Evolutionary conservation across 352 stramenopile genomes (phyloP).

Genomic region (Phytophthora parvispora): DNA sequence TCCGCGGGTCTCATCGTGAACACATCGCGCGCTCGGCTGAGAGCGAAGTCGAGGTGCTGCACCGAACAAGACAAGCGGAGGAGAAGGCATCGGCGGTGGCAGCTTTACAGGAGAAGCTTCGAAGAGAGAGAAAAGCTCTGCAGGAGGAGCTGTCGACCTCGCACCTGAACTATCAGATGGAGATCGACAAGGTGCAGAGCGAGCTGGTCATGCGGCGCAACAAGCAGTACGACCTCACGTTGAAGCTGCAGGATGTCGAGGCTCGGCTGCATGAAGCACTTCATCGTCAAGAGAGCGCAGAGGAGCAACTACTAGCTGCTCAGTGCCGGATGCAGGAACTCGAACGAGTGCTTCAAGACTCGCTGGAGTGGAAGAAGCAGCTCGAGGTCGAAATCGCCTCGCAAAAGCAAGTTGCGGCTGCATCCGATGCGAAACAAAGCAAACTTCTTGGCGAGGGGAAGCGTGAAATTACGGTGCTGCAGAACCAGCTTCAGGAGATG

Average conservation of each 20-base stretch:
- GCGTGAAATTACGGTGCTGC: constrained; percentile 43
- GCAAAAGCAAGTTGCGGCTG: constrained; percentile 15
- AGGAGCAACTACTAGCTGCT: constrained; percentile 58
- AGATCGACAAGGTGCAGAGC: constrained; percentile 73
- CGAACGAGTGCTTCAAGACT: constrained; percentile 64
- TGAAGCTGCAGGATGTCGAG: constrained; percentile 73
- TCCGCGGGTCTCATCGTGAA: constrained; percentile 34
- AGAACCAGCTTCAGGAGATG: constrained; percentile 56
- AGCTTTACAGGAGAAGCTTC: constrained; percentile 60
- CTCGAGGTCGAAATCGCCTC: constrained; percentile 50
- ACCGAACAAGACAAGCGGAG: constrained; percentile 57
- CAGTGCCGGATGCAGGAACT: constrained; percentile 70
- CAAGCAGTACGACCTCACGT: constrained; percentile 85
- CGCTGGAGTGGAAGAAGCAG: constrained; percentile 57
- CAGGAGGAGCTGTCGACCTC: constrained; percentile 56
- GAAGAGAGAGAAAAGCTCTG: constrained; percentile 55
- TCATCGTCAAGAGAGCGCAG: constrained; percentile 45
- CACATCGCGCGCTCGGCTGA: constrained; percentile 37
- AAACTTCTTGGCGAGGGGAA: constrained; percentile 26
- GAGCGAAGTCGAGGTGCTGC: constrained; percentile 61
- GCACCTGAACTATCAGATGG: constrained; percentile 61
- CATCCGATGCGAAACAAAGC: constrained; percentile 10
- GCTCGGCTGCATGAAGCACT: constrained; percentile 51
- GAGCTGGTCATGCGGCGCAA: constrained; percentile 80
- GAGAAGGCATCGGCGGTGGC: constrained; percentile 44